Base-by-base conservation (phyloP, 208 protist genomes). In the Trypanosoma cruzi region DNA sequence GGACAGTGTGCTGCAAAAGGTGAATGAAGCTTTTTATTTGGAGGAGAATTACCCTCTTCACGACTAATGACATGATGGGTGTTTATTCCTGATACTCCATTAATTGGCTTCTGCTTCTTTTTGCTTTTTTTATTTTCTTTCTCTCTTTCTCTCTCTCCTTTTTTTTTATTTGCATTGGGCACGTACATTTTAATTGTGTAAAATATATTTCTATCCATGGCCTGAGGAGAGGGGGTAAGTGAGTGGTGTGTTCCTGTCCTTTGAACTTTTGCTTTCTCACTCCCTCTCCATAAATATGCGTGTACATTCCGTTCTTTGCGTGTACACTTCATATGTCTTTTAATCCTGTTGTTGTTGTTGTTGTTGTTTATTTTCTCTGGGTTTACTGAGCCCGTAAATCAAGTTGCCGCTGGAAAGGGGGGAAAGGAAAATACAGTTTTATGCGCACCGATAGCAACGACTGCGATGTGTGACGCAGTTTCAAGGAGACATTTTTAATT, bases 1-100 rank as follows among this genome's bases (percentile, higher is more conserved):
- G 4, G 60, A 37, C 26, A 64, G 77, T 20, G 63, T 90, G 2
- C 42, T 86, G 59, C 0, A 64, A 5, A 24, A 64, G 13, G 42
- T 67, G 10, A 22, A 46, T 32, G 52, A 63, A 48, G 2, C 10
- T 11, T 13, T 63, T 62, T 54, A 2, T 49, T 6, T n/a, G 42
- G 6, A n/a, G 49, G 37, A 65, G 10, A 4, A 7, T 20, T 14
- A 68, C 16, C 49, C 18, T 16, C 6, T 42, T 42, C 14, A 59
- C 29, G 7, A 44, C 2, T 59, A 37, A 56, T 50, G 32, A 24
- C 20, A 20, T 8, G 8, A 40, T 14, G 14, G 14, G 7, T 31
- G n/a, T n/a, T n/a, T n/a, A n/a, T n/a, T n/a, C n/a, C n/a, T n/a
- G n/a, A n/a, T n/a, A n/a, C n/a, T n/a, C n/a, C n/a, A n/a, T n/a